Evolutionary conservation across 2,329 filamentous ascomycete species (phyloP).

Genomic region (Coniella lustricola): DNA sequence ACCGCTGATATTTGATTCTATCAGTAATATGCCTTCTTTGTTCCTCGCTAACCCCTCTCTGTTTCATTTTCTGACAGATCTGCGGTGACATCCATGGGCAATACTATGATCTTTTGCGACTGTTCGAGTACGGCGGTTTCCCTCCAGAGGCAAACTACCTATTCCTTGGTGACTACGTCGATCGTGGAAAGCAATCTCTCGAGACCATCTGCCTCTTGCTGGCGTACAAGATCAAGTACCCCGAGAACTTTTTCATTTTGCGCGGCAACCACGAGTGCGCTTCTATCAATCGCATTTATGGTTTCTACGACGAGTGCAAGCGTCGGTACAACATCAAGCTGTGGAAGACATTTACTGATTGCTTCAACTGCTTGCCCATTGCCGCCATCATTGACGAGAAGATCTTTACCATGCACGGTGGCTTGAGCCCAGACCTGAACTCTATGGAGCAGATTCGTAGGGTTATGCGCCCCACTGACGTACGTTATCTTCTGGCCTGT

Average conservation of each 20-base stretch:
- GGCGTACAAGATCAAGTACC: constrained; percentile 99
- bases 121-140: constrained; percentile 98
- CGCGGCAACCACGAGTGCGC: constrained; percentile 99
- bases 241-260: constrained; percentile 98
- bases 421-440: constrained; percentile 92
- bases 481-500: constrained; percentile 49
- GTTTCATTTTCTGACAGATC: constrained; percentile 53
- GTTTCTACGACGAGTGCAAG: constrained; percentile 99
- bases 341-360: constrained; percentile 99
- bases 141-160: constrained; percentile 98
- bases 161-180: constrained; percentile 98
- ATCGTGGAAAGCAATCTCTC: constrained; percentile 97
- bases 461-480: constrained; percentile 97
- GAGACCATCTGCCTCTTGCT: constrained; percentile 97
- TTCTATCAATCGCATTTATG: constrained; percentile 97
- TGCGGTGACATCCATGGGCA: constrained; percentile 99
- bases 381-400: constrained; percentile 99
- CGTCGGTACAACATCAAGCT: constrained; percentile 98
- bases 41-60: constrained; percentile 8
- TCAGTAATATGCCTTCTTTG: neutral
- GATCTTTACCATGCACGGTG: constrained; percentile 99
- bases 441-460: constrained; percentile 99
- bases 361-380: constrained; percentile 98
- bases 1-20: neutral
- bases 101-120: constrained; percentile 93